Evolutionary conservation across 768 basidiomycete species (phyloP).

Genomic region (Pisolithus tinctorius): DNA sequence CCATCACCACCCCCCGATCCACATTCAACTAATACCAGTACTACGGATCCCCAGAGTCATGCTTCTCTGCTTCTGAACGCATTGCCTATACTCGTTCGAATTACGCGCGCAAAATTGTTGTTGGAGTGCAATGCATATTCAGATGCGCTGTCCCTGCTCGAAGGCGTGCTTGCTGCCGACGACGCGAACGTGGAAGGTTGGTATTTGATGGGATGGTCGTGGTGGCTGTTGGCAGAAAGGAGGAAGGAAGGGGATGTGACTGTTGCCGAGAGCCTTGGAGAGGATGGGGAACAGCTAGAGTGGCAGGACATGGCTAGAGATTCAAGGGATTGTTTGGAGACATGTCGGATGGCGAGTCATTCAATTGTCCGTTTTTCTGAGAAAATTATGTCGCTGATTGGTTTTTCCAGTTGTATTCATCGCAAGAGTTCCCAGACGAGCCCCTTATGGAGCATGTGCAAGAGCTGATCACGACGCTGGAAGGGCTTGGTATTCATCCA

Average conservation of each 20-base stretch:
- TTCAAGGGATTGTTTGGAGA: conserved; percentile 74
- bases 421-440: conserved; percentile 67
- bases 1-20: conserved; percentile 10
- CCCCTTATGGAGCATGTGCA: conserved; percentile 69
- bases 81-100: conserved; percentile 60
- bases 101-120: conserved; percentile 74
- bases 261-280: conserved; percentile 29
- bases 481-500: conserved; percentile 57
- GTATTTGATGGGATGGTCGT: conserved; percentile 94
- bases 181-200: conserved; percentile 87
- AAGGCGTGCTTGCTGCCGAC: conserved; percentile 73
- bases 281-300: conserved; percentile 37
- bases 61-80: conserved; percentile 25
- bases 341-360: conserved; percentile 63
- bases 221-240: conserved; percentile 75
- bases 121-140: conserved; percentile 68
- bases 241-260: conserved; percentile 48
- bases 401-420: conserved; percentile 52
- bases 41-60: conserved; percentile 23
- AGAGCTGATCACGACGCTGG: conserved; percentile 66
- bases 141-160: conserved; percentile 68
- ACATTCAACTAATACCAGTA: neutral
- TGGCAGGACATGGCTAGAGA: conserved; percentile 79
- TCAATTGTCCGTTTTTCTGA: neutral
- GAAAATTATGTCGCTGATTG: conserved; percentile 2